Evolutionary conservation across 768 basidiomycete genomes (phyloP).

Genomic region (Suillus clintonianus): DNA sequence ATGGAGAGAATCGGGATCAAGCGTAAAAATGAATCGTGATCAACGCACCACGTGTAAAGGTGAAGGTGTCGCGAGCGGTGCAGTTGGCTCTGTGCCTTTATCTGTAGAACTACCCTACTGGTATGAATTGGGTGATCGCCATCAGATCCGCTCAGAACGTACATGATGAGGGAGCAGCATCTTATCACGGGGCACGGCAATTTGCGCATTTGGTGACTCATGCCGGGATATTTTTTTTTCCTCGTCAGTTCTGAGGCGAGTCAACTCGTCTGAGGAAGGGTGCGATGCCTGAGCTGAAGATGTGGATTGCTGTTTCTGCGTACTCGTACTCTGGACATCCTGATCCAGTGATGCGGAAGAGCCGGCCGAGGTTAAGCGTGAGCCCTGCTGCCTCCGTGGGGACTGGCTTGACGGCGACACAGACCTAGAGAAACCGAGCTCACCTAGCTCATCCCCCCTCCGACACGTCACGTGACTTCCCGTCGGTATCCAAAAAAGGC

Average conservation of each 20-base stretch:
- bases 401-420: neutral
- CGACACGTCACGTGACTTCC: too few relatives aligned
- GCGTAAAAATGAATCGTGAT: too few relatives aligned
- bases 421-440: neutral
- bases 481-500: too few relatives aligned
- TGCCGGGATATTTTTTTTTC: neutral
- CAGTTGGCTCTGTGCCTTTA: neutral
- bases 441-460: too few relatives aligned
- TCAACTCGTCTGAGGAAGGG: neutral
- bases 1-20: neutral
- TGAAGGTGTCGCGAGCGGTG: neutral
- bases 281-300: neutral
- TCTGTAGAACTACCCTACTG: neutral
- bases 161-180: neutral
- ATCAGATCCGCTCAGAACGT: neutral
- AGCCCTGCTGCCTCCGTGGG: neutral
- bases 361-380: neutral
- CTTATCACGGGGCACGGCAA: neutral
- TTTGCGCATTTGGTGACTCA: neutral
- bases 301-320: too few relatives aligned
- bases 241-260: neutral
- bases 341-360: neutral
- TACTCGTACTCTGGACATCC: neutral
- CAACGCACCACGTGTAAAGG: neutral
- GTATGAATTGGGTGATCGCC: neutral